Evolutionary conservation across 345 rosid genomes (phyloP).

Genomic region (Pseudoturritis turrita): DNA sequence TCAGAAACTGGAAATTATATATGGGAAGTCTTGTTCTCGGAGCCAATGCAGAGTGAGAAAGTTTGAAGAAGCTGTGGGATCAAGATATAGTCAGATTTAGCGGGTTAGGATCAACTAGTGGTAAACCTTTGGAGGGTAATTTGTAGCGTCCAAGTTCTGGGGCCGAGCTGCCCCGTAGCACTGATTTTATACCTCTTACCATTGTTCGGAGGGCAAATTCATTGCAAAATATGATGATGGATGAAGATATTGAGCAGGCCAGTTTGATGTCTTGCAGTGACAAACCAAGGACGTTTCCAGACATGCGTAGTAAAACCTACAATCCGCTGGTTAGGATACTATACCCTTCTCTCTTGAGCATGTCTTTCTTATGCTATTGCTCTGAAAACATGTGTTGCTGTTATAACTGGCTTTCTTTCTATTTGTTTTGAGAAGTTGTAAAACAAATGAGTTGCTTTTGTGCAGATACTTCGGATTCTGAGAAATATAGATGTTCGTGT

Average conservation of each 20-base stretch:
- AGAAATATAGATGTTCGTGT: conserved; percentile 79
- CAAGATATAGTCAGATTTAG: background rate
- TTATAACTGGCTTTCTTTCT: background rate
- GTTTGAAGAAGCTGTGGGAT: background rate
- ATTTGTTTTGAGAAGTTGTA: background rate
- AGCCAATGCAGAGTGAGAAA: background rate
- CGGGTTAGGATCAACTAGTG: background rate
- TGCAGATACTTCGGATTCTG: conserved; percentile 77
- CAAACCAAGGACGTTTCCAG: conserved; percentile 65
- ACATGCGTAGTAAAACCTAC: conserved; percentile 52
- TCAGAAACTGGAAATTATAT: background rate
- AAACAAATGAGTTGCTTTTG: background rate
- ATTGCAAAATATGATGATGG: conserved; percentile 56
- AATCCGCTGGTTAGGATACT: conserved; percentile 49
- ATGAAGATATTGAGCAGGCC: conserved; percentile 65
- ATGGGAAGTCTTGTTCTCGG: background rate
- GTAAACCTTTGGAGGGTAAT: background rate
- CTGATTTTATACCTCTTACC: conserved; percentile 24
- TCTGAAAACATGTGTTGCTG: background rate
- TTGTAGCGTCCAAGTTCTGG: conserved; percentile 28
- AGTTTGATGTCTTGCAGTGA: conserved; percentile 51
- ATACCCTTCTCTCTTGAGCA: background rate
- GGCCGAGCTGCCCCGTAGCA: conserved; percentile 28
- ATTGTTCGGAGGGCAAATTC: conserved; percentile 43
- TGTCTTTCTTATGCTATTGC: conserved; percentile 1